Percentiles rank a stretch among this genome's conserved stretches.
Evolutionary conservation across 2,329 filamentous ascomycete species (phyloP).

Genomic region (Blumeriella jaapii): DNA sequence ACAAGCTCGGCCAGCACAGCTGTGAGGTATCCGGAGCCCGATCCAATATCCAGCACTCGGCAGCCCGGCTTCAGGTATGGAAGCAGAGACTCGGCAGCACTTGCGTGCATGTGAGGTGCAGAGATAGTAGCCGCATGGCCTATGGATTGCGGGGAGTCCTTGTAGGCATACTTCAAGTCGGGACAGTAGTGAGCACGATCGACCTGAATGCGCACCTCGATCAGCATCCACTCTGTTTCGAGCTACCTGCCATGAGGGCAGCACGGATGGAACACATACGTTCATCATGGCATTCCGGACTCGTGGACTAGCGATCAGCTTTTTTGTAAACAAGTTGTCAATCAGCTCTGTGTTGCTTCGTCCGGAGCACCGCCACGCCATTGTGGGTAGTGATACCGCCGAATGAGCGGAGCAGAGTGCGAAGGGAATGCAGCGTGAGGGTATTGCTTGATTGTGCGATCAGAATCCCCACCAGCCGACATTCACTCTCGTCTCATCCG

Average conservation of each 20-base stretch:
- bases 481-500: too few species aligned
- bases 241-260: background rate
- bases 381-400: conserved; percentile 36
- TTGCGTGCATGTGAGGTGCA: conserved; percentile 63
- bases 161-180: conserved; percentile 55
- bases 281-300: conserved; percentile 73
- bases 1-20: conserved; percentile 64
- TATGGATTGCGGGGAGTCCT: conserved; percentile 58
- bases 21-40: conserved; percentile 73
- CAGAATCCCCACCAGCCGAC: too few species aligned
- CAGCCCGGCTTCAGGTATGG: conserved; percentile 37
- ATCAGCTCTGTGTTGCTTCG: conserved; percentile 63
- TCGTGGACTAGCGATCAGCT: conserved; percentile 58
- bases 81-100: conserved; percentile 51
- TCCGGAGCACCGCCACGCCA: conserved; percentile 88
- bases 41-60: conserved; percentile 62
- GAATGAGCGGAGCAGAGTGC: conserved; percentile 6
- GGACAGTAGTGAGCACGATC: conserved; percentile 81
- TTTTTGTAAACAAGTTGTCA: conserved; percentile 61
- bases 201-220: conserved; percentile 41
- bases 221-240: conserved; percentile 1
- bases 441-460: too few species aligned
- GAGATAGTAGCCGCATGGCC: conserved; percentile 59
- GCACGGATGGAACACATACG: conserved; percentile 31
- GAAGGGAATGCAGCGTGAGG: conserved; percentile 11